Conservation (phyloP, 169 alveolate species). For the Eimeria zaria region DNA sequence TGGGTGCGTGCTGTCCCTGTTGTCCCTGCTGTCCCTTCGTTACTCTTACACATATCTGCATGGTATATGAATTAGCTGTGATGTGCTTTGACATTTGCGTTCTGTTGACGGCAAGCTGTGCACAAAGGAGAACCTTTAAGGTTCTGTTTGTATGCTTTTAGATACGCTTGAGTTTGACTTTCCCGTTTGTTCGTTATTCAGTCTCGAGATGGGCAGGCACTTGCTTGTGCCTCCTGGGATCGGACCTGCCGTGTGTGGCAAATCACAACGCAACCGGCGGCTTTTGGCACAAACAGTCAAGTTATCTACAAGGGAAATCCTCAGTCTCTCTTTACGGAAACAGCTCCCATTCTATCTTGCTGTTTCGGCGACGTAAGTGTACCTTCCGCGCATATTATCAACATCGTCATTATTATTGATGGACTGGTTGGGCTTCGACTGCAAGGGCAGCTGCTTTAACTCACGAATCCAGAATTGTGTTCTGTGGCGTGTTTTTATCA, state of each 20-base stretch:
- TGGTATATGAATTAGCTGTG: background rate
- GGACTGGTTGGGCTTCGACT: background rate
- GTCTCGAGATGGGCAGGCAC: conserved; percentile 78
- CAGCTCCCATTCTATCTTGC: conserved; percentile 78
- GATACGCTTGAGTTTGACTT: no score
- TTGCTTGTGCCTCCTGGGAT: conserved; percentile 83
- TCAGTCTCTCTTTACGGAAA: conserved; percentile 74
- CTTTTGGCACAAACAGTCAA: conserved; percentile 46
- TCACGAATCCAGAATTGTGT: background rate
- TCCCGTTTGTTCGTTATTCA: background rate
- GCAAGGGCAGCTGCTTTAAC: background rate
- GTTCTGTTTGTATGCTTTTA: background rate
- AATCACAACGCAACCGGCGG: conserved; percentile 71
- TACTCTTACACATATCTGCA: background rate
- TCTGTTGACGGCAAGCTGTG: background rate
- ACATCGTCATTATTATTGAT: background rate
- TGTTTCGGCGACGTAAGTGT: conserved; percentile 76
- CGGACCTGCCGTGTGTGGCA: conserved; percentile 83
- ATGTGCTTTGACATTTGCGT: background rate
- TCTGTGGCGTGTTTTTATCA: background rate
- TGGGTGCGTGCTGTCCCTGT: conserved; percentile 28
- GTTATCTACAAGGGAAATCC: conserved; percentile 61
- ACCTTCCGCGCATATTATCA: background rate
- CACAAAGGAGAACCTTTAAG: background rate
- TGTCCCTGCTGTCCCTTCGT: background rate